Conservation (phyloP, 2,329 filamentous ascomycete genomes). For the Scedosporium aurantiacum region DNA sequence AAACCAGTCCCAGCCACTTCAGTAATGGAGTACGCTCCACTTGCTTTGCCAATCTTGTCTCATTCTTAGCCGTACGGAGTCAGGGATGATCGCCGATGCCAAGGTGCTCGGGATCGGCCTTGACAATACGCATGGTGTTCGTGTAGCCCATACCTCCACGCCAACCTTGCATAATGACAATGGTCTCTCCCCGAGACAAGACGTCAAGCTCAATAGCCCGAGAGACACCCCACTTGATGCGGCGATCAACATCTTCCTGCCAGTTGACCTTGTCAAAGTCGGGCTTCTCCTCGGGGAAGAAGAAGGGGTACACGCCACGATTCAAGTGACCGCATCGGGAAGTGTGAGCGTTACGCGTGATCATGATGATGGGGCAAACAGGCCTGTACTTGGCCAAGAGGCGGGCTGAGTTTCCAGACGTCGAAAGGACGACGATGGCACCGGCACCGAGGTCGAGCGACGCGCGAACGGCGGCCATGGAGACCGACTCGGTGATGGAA, state of each 20-base stretch:
- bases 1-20: background rate
- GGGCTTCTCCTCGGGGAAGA: constrained; percentile 85
- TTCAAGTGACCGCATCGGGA: constrained; percentile 90
- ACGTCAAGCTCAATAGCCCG: constrained; percentile 76
- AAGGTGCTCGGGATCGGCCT: constrained; percentile 47
- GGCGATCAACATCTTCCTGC: constrained; percentile 97
- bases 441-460: constrained; percentile 94
- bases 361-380: constrained; percentile 99
- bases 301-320: constrained; percentile 96
- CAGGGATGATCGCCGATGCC: constrained; percentile 34
- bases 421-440: constrained; percentile 91
- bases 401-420: constrained; percentile 87
- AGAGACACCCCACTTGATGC: constrained; percentile 92
- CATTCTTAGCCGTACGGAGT: background rate
- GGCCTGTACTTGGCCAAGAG: constrained; percentile 97
- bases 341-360: constrained; percentile 75
- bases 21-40: background rate
- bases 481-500: constrained; percentile 81
- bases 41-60: background rate
- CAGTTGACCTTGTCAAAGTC: constrained; percentile 88
- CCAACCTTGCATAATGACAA: constrained; percentile 84
- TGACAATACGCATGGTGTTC: constrained; percentile 62
- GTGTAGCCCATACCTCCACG: constrained; percentile 87
- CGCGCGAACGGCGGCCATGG: constrained; percentile 92
- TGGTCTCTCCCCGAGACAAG: constrained; percentile 58